Evolutionary conservation across 2,329 filamentous ascomycete species (phyloP), one percentile per base, ranked within the genome.

Genomic region (Fusarium decemcellulare): DNA sequence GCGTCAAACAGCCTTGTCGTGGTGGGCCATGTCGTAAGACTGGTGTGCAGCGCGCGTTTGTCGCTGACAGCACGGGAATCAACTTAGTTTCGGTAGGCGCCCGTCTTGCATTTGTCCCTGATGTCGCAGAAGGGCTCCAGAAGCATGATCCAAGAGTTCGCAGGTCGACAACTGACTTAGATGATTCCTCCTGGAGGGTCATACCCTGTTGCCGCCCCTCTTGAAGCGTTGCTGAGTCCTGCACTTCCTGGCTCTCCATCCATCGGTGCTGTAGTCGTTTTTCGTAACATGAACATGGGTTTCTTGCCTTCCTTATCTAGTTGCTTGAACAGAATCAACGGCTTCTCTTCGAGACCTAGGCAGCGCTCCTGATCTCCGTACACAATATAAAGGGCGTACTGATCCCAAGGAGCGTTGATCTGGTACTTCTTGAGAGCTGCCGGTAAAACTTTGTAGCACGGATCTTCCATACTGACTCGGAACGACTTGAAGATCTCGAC

Each of bases 401-500:
- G 94, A 73, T 97, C 93, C 93, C 95, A 98, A 53, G 97, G 95
- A 23, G 95, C 95, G 72, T 97, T 95, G 83, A 99, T 99, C 77
- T 98, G 96, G 82, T 99, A 99, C 79, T 98, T 97, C 79, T 97
- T 97, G 16, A 99, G 87, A 3, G 96, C 96, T 15, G 97, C 96
- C 2, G 96, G 96, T 2, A 99, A 86, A 30, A 99, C 96, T 79
- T 98, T 98, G 84, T 97, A 93, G 82, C 96, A 99, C 4, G 96
- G 96, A 76, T 99, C 96, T 73, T 99, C 96, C 88, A 98, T 97
- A 78, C 93, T 96, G 67, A 99, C 96, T 40, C 95, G 91, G 87
- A 99, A 99, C 2, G 93, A 97, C 80, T 99, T 99, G 90, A 98
- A 98, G 63, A 99, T 98, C 80, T 99, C 96, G 63, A 98, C 95